These are phyloP conservation scores for Flammula alnicola DNA, from an alignment of 1,284 basidiomycete species.

Conservation along the genomic window DNA sequence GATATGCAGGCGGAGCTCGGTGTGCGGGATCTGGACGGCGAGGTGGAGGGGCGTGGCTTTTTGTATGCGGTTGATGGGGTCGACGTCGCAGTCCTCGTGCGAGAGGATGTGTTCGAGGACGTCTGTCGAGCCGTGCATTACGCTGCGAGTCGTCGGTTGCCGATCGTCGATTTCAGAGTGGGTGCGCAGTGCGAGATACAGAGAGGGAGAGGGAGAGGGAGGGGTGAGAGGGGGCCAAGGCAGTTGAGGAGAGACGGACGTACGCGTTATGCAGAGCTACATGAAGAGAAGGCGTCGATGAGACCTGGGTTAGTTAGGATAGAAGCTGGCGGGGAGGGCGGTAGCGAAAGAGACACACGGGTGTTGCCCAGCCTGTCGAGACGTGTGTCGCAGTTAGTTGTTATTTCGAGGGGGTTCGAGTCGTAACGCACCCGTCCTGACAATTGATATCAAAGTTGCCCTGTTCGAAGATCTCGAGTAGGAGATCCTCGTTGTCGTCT, in stretches of 20 bases:
- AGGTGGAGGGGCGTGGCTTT: conserved; percentile 85
- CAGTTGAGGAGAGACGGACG: conserved; percentile 31
- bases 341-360: conserved; percentile 31
- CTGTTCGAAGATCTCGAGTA: conserved; percentile 64
- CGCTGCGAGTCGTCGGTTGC: conserved; percentile 37
- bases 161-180: neutral
- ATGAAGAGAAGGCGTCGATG: neutral
- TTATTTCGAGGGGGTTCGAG: conserved; percentile 11
- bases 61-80: conserved; percentile 76
- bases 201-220: neutral
- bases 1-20: conserved; percentile 56
- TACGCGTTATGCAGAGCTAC: conserved; percentile 84
- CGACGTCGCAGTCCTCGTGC: conserved; percentile 83
- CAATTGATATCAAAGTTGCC: conserved; percentile 74
- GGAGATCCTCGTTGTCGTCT: conserved; percentile 72
- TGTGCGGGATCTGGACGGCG: conserved; percentile 68
- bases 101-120: conserved; percentile 78
- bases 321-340: conserved; percentile 4
- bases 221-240: neutral
- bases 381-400: neutral
- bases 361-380: conserved; percentile 71
- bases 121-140: conserved; percentile 59
- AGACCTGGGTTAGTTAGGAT: conserved; percentile 21
- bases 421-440: conserved; percentile 64
- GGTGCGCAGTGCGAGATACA: neutral